A percentile compares a stretch with the other conserved stretches of the same genome.
These are phyloP conservation scores for Didymella arachidicola DNA, from an alignment of 2,329 filamentous ascomycete genomes.

Conservation along the genomic window DNA sequence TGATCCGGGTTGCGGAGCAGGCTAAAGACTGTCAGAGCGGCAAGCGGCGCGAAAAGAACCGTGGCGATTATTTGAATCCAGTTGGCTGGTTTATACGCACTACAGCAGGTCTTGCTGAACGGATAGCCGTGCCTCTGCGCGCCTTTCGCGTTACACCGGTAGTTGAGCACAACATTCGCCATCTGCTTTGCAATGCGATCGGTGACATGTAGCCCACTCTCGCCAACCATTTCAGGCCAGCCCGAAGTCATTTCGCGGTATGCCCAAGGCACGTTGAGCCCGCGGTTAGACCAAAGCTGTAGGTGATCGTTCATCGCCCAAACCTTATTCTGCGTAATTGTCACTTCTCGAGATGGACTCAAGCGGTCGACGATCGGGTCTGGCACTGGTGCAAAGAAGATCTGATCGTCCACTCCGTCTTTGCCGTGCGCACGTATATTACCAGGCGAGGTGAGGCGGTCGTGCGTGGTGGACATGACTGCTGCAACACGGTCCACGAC, in stretches of 20 bases:
- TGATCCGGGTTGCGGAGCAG: neutral
- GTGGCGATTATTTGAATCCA: slow-evolving; percentile 49
- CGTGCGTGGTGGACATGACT: slow-evolving; percentile 22
- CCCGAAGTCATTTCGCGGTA: slow-evolving; percentile 59
- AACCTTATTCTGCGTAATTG: slow-evolving; percentile 60
- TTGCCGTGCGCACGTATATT: slow-evolving; percentile 12
- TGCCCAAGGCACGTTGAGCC: slow-evolving; percentile 58
- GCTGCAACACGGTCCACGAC: slow-evolving; percentile 55
- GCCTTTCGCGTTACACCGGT: slow-evolving; percentile 61
- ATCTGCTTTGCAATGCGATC: slow-evolving; percentile 57
- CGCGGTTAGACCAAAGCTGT: slow-evolving; percentile 49
- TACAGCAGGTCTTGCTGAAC: slow-evolving; percentile 63
- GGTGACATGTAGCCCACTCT: slow-evolving; percentile 60
- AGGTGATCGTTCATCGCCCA: slow-evolving; percentile 63
- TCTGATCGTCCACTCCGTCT: slow-evolving; percentile 40
- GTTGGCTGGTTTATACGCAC: slow-evolving; percentile 51
- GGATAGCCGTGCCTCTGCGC: slow-evolving; percentile 51
- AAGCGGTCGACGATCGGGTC: slow-evolving; percentile 56
- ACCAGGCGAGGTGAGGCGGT: slow-evolving; percentile 13
- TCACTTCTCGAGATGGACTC: slow-evolving; percentile 51
- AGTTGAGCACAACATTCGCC: slow-evolving; percentile 63
- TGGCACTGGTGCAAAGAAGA: slow-evolving; percentile 58
- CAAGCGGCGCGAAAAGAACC: slow-evolving; percentile 39
- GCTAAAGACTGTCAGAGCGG: slow-evolving; percentile 14
- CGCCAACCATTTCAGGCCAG: slow-evolving; percentile 52